Evolutionary conservation across 2,329 filamentous ascomycete genomes (phyloP).

Genomic region (Trichoderma hamatum): DNA sequence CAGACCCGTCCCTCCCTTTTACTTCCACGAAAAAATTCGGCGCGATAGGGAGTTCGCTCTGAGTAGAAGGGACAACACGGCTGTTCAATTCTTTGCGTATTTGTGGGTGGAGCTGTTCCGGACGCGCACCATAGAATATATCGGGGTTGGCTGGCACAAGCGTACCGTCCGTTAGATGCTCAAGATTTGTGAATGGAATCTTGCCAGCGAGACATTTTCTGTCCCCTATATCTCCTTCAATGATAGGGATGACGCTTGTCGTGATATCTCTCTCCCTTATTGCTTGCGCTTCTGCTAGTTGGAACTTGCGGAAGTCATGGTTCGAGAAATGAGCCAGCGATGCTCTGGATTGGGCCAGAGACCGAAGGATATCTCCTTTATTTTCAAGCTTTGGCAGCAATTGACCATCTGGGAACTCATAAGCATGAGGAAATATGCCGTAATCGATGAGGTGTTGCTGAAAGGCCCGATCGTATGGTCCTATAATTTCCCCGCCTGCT

Average conservation of each 20-base stretch:
- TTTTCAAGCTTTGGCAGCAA: constrained; percentile 30
- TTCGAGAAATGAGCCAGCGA: constrained; percentile 45
- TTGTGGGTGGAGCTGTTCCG: constrained; percentile 35
- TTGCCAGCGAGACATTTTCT: too few relatives aligned
- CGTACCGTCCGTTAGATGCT: constrained; percentile 41
- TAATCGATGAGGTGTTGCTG: constrained; percentile 32
- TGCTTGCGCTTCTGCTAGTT: constrained; percentile 35
- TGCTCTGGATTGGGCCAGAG: constrained; percentile 25
- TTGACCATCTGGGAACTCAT: constrained; percentile 30
- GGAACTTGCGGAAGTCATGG: constrained; percentile 39
- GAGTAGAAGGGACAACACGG: constrained; percentile 41
- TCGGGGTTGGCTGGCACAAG: constrained; percentile 40
- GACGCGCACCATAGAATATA: constrained; percentile 40
- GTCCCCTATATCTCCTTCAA: not conserved
- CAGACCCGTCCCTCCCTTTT: constrained; percentile 41
- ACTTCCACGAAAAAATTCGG: constrained; percentile 49
- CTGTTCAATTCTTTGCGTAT: constrained; percentile 34
- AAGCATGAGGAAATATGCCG: constrained; percentile 27
- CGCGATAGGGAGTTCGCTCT: constrained; percentile 34
- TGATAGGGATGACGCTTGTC: not conserved
- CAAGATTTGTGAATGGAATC: constrained; percentile 41
- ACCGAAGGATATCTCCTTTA: constrained; percentile 29
- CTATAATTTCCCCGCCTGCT: constrained; percentile 28
- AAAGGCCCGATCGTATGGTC: constrained; percentile 32
- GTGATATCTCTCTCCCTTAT: constrained; percentile 11